Conservation (phyloP, 176 grass and related monocot species). For the Alopecurus myosuroides region DNA sequence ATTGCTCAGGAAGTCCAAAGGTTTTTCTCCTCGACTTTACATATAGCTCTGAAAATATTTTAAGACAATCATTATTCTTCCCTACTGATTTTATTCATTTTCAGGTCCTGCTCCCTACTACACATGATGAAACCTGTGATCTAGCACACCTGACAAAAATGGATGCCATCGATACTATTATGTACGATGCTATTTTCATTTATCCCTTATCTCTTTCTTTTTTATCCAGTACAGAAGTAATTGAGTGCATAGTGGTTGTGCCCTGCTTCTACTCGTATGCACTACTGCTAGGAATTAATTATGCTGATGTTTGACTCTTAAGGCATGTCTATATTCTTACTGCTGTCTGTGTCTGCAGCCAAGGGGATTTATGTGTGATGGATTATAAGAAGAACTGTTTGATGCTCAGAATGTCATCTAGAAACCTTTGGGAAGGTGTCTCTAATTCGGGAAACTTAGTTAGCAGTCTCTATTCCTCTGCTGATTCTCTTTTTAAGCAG, state of each 20-base stretch:
- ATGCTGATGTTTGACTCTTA: slow-evolving; percentile 1
- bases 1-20: slow-evolving; percentile 58
- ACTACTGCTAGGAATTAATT: slow-evolving; percentile 6
- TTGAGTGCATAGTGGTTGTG: neutral
- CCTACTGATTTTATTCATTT: slow-evolving; percentile 20
- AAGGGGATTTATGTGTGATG: slow-evolving; percentile 38
- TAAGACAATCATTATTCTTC: slow-evolving; percentile 10
- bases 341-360: slow-evolving; percentile 44
- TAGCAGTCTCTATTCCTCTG: slow-evolving; percentile 50
- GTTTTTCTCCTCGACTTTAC: slow-evolving; percentile 37
- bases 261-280: neutral
- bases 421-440: slow-evolving; percentile 74
- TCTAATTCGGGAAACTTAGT: slow-evolving; percentile 35
- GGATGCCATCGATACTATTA: slow-evolving; percentile 56
- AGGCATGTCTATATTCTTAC: neutral
- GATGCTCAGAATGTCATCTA: slow-evolving; percentile 75
- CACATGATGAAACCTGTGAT: slow-evolving; percentile 54
- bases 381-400: slow-evolving; percentile 63
- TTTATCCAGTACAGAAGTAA: neutral
- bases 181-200: slow-evolving; percentile 45
- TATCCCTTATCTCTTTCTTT: neutral
- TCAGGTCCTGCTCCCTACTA: slow-evolving; percentile 26
- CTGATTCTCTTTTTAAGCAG: slow-evolving; percentile 85
- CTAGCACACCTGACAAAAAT: slow-evolving; percentile 61
- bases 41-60: slow-evolving; percentile 2